Percentiles rank a stretch among this genome's conserved stretches.
Conservation (phyloP, 2,329 filamentous ascomycete species). For the Capronia americana region DNA sequence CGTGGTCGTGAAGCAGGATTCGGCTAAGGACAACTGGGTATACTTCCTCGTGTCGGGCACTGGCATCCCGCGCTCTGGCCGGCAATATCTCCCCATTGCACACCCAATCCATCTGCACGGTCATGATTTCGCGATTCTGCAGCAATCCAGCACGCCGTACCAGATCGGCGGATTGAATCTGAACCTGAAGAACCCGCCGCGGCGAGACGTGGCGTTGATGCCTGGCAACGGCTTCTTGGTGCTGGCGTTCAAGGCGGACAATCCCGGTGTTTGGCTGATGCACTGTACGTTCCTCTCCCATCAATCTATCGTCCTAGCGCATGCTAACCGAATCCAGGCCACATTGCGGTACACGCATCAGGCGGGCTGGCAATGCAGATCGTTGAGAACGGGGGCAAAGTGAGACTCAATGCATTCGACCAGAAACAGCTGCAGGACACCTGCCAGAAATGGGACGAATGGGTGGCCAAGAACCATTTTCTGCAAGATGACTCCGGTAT, state of each 20-base stretch:
- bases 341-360: conserved; percentile 76
- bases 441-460: conserved; percentile 14
- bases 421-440: neutral
- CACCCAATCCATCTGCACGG: conserved; percentile 74
- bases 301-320: neutral
- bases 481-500: conserved; percentile 3
- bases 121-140: conserved; percentile 69
- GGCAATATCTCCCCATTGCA: conserved; percentile 19
- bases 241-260: conserved; percentile 56
- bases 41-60: conserved; percentile 4
- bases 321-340: conserved; percentile 43
- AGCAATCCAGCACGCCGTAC: conserved; percentile 59
- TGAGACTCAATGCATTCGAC: neutral
- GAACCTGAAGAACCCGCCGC: conserved; percentile 58
- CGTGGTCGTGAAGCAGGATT: conserved; percentile 5
- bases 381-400: conserved; percentile 47
- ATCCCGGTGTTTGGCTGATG: conserved; percentile 68
- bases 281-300: conserved; percentile 59
- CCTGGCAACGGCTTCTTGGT: conserved; percentile 71
- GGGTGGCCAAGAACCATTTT: conserved; percentile 5
- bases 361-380: conserved; percentile 66
- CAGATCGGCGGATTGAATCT: conserved; percentile 52
- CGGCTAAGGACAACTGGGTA: conserved; percentile 1
- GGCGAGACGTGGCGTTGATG: conserved; percentile 71
- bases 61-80: neutral